Evolutionary conservation across 2,329 filamentous ascomycete genomes (phyloP).

Genomic region (Trichoderma aggressivum): DNA sequence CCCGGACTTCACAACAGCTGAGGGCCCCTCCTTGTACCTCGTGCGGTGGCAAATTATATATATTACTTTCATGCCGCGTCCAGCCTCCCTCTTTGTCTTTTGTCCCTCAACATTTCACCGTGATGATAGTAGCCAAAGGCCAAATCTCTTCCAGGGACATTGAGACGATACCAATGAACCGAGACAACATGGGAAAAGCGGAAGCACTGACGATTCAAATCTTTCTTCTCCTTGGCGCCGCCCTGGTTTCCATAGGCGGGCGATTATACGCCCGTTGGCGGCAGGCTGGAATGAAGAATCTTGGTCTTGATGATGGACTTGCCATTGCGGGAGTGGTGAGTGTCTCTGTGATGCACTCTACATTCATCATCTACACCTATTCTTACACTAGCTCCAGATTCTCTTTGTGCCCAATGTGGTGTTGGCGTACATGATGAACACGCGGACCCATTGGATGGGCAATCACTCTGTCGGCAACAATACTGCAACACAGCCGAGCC

Average conservation of each 20-base stretch:
- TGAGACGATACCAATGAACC: background rate
- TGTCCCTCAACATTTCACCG: background rate
- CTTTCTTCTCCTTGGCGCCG: background rate
- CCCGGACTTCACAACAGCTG: slow-evolving; percentile 5
- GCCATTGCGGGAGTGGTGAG: slow-evolving; percentile 4
- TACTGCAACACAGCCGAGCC: background rate
- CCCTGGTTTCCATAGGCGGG: background rate
- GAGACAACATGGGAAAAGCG: background rate
- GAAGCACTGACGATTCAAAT: background rate
- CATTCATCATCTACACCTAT: background rate
- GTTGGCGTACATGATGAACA: slow-evolving; percentile 4
- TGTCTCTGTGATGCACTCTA: background rate
- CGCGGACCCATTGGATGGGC: slow-evolving; percentile 1
- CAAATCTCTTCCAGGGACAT: background rate
- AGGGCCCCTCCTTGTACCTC: background rate
- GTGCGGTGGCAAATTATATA: background rate
- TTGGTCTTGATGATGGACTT: slow-evolving; percentile 8
- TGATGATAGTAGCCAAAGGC: background rate
- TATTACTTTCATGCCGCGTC: background rate
- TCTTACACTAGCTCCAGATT: background rate
- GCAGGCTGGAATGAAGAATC: background rate
- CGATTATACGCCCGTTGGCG: background rate
- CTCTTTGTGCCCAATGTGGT: background rate
- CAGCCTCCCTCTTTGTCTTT: background rate
- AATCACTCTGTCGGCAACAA: background rate